These are phyloP conservation scores for Metschnikowia henanensis DNA, from an alignment of 805 yeast species.

Conservation along the genomic window DNA sequence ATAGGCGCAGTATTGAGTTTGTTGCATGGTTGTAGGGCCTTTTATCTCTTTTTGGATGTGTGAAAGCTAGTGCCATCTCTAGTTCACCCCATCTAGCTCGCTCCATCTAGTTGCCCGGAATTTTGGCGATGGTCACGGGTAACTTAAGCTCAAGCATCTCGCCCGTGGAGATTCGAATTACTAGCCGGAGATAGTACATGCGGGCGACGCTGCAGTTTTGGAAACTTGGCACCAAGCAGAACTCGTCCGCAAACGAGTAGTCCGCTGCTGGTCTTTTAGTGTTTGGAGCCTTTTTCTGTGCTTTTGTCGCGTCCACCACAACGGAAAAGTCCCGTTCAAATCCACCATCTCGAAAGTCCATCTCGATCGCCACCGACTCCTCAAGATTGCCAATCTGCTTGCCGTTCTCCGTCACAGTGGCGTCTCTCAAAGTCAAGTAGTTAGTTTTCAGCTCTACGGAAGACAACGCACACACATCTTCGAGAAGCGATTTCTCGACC, in stretches of 20 bases:
- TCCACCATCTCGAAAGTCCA: no score
- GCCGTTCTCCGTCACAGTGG: slow-evolving; percentile 19
- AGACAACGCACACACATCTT: slow-evolving; percentile 34
- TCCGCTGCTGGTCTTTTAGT: slow-evolving; percentile 4
- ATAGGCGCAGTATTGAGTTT: neutral
- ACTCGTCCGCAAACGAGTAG: slow-evolving; percentile 23
- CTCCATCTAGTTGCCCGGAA: slow-evolving; percentile 12
- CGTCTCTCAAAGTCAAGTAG: slow-evolving; percentile 24
- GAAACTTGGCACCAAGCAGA: slow-evolving; percentile 39
- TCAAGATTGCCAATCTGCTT: no score
- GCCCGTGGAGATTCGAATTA: slow-evolving; percentile 23
- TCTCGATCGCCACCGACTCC: no score
- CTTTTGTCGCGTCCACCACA: slow-evolving; percentile 28
- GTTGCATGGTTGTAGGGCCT: no score
- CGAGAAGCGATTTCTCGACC: slow-evolving; percentile 28
- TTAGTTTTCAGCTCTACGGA: slow-evolving; percentile 30
- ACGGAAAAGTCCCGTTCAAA: slow-evolving; percentile 24
- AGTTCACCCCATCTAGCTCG: no score
- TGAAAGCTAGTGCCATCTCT: neutral
- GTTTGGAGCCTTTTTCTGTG: slow-evolving; percentile 18
- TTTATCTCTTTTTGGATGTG: no score
- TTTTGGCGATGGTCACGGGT: slow-evolving; percentile 31
- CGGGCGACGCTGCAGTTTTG: slow-evolving; percentile 37
- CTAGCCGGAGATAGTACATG: slow-evolving; percentile 30
- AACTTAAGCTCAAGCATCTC: slow-evolving; percentile 26